These are phyloP conservation scores for Cruciata laevipes DNA, from an alignment of 257 asterid genomes.

Conservation along the genomic window DNA sequence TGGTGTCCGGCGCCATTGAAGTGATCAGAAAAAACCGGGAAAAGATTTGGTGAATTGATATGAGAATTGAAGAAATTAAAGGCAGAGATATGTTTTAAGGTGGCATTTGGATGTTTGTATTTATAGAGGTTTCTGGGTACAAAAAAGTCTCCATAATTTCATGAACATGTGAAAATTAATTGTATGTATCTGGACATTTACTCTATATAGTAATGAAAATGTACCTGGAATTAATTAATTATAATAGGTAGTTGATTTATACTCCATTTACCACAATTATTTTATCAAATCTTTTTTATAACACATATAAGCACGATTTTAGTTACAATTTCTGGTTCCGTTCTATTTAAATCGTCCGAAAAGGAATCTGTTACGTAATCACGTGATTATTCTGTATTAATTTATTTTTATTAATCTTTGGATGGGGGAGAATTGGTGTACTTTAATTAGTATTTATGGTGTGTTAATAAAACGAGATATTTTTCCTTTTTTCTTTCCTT, in stretches of 20 bases:
- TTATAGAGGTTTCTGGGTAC: background rate
- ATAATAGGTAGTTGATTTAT: too few relatives aligned
- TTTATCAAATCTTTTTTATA: background rate
- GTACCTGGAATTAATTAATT: background rate
- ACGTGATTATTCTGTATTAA: too few relatives aligned
- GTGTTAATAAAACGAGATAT: too few relatives aligned
- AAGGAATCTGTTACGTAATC: too few relatives aligned
- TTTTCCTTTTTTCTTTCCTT: too few relatives aligned
- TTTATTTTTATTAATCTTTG: too few relatives aligned
- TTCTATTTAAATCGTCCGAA: too few relatives aligned
- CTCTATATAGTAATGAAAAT: background rate
- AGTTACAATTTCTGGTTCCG: too few relatives aligned
- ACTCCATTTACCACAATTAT: background rate
- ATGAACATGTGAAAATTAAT: background rate
- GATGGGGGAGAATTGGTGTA: too few relatives aligned
- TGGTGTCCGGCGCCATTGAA: conserved; percentile 45
- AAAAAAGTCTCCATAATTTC: background rate
- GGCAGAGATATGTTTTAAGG: background rate
- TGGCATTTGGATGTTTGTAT: background rate
- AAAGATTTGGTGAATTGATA: background rate
- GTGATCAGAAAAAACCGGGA: background rate
- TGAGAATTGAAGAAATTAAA: background rate
- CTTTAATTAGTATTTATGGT: too few relatives aligned
- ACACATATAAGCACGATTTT: too few relatives aligned
- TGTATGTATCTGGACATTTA: background rate